Conservation (phyloP, 176 grass and related monocot species). For the Oryza longistaminata region DNA sequence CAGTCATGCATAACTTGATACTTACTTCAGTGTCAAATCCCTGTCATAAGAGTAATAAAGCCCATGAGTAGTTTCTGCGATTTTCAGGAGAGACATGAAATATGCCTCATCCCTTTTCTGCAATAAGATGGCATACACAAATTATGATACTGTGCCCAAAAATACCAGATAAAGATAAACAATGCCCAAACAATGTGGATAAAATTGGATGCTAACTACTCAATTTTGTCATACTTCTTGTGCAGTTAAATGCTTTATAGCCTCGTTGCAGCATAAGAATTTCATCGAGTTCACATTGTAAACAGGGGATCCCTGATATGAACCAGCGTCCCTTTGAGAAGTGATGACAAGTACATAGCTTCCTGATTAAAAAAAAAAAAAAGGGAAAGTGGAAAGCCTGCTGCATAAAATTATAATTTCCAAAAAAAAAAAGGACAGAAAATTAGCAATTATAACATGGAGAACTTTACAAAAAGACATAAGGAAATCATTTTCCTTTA, state of each 20-base stretch:
- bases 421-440: background rate
- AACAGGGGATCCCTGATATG: conserved; percentile 67
- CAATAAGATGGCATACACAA: conserved; percentile 34
- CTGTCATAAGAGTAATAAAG: conserved; percentile 90
- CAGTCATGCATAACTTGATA: conserved; percentile 22
- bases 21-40: conserved; percentile 95
- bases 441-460: conserved; percentile 4
- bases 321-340: conserved; percentile 69
- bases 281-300: conserved; percentile 77
- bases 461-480: conserved; percentile 8
- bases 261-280: conserved; percentile 85
- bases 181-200: conserved; percentile 19
- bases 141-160: conserved; percentile 11
- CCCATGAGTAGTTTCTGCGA: conserved; percentile 74
- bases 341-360: conserved; percentile 88
- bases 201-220: conserved; percentile 26
- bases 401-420: conserved; percentile 16
- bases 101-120: conserved; percentile 96
- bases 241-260: conserved; percentile 80
- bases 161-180: conserved; percentile 30
- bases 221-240: conserved; percentile 70
- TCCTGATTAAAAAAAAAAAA: conserved; percentile 66
- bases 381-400: conserved; percentile 8
- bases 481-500: background rate
- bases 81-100: conserved; percentile 95